Evolutionary conservation across 495 filamentous ascomycete species (phyloP).

Genomic region (Hamigera avellanea): DNA sequence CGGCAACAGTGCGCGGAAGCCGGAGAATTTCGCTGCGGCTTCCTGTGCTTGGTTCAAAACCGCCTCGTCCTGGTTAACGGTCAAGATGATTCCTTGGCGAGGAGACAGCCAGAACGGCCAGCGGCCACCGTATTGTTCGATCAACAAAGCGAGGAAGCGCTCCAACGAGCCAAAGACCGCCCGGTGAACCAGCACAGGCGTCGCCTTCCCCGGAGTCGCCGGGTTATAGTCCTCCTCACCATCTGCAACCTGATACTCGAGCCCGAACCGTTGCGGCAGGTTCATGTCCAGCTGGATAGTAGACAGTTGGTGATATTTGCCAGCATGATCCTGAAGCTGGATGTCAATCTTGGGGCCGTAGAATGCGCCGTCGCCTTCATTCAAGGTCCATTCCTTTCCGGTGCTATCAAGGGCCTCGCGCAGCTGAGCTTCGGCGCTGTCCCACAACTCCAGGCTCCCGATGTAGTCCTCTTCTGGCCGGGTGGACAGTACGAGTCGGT

Average conservation of each 20-base stretch:
- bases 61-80: constrained; percentile 52
- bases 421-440: constrained; percentile 64
- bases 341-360: constrained; percentile 96
- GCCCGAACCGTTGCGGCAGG: constrained; percentile 68
- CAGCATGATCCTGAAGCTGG: constrained; percentile 67
- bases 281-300: constrained; percentile 94
- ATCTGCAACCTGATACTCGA: constrained; percentile 53
- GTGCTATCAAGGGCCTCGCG: constrained; percentile 55
- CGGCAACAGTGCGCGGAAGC: constrained; percentile 19
- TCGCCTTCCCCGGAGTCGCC: constrained; percentile 50
- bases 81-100: constrained; percentile 65
- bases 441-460: constrained; percentile 70
- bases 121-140: constrained; percentile 70
- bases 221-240: constrained; percentile 56
- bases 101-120: constrained; percentile 94
- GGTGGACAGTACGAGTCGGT: constrained; percentile 71
- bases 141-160: constrained; percentile 74
- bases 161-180: constrained; percentile 83
- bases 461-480: constrained; percentile 67
- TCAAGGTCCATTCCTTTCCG: constrained; percentile 56
- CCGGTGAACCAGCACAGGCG: constrained; percentile 78
- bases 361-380: constrained; percentile 81
- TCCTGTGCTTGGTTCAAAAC: constrained; percentile 47
- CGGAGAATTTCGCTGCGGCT: constrained; percentile 24
- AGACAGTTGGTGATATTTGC: constrained; percentile 84